phyloP scores from a whole-genome alignment of 2,329 filamentous ascomycete genomes.

The Aureobasidium lini region DNA sequence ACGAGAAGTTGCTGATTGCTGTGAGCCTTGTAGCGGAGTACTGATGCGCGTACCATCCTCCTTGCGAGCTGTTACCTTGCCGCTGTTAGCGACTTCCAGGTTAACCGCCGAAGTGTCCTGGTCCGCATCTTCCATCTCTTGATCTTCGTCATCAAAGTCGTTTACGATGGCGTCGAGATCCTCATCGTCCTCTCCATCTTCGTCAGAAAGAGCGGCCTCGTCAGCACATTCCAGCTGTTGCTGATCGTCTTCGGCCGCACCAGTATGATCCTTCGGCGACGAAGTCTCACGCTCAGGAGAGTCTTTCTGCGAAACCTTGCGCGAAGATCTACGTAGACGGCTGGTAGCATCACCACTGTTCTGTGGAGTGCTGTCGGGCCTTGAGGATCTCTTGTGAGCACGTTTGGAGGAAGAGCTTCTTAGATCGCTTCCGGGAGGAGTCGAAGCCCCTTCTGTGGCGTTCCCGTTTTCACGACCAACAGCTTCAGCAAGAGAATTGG shows the following conservation, averaged over 20 bases:
- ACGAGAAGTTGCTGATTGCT: conserved; percentile 23
- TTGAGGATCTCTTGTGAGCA: conserved; percentile 3
- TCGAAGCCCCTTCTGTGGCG: conserved; percentile 44
- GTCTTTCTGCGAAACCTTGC: conserved; percentile 24
- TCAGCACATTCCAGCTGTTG: conserved; percentile 86
- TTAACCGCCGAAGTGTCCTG: conserved; percentile 82
- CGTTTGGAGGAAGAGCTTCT: neutral
- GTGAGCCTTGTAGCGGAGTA: conserved; percentile 61
- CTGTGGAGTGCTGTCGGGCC: conserved; percentile 10
- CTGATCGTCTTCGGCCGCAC: conserved; percentile 53
- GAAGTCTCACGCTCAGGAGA: conserved; percentile 10
- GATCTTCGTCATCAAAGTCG: conserved; percentile 78
- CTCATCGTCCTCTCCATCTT: conserved; percentile 39
- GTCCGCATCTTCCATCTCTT: conserved; percentile 60
- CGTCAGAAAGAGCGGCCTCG: conserved; percentile 71
- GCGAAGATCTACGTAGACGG: conserved; percentile 26
- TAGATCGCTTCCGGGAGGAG: neutral
- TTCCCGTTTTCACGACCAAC: conserved; percentile 34
- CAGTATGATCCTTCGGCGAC: conserved; percentile 44
- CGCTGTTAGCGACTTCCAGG: conserved; percentile 77
- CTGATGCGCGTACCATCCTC: conserved; percentile 83
- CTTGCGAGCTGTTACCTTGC: conserved; percentile 82
- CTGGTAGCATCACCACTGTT: conserved; percentile 10
- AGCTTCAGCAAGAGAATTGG: conserved; percentile 59
- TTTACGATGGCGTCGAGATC: conserved; percentile 84